Conservation (phyloP, 148 eudicot species). For the Chenopodium quinoa region DNA sequence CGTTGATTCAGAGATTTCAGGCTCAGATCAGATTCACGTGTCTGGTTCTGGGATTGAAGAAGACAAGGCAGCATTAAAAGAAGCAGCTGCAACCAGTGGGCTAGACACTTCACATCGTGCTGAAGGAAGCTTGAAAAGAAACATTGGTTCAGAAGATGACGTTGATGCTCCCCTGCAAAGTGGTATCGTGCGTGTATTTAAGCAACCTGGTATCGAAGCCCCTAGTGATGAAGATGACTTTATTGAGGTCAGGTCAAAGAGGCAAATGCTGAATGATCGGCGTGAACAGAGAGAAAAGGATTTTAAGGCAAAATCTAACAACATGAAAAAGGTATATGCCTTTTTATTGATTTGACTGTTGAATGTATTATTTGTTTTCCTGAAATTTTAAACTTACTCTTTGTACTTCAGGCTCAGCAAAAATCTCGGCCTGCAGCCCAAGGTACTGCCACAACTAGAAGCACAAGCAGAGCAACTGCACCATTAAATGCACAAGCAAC, state of each 20-base stretch:
- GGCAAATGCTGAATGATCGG: slow-evolving; percentile 97
- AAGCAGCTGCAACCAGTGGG: slow-evolving; percentile 28
- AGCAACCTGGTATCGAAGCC: slow-evolving; percentile 90
- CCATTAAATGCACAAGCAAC: slow-evolving; percentile 38
- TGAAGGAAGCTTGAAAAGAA: slow-evolving; percentile 68
- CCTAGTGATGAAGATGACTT: slow-evolving; percentile 97
- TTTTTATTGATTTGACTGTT: background rate
- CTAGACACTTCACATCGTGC: slow-evolving; percentile 32
- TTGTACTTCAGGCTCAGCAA: slow-evolving; percentile 44
- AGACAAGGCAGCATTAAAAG: slow-evolving; percentile 35
- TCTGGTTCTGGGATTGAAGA: slow-evolving; percentile 31
- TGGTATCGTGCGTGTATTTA: slow-evolving; percentile 75
- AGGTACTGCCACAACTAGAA: slow-evolving; percentile 31
- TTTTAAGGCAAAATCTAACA: slow-evolving; percentile 70
- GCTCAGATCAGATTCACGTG: slow-evolving; percentile 39
- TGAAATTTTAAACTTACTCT: slow-evolving; percentile 4
- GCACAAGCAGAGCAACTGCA: slow-evolving; percentile 34
- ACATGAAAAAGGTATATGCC: slow-evolving; percentile 55
- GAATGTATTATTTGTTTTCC: background rate
- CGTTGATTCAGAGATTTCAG: slow-evolving; percentile 34
- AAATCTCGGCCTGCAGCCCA: slow-evolving; percentile 50
- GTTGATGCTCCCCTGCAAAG: slow-evolving; percentile 90
- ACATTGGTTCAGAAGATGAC: slow-evolving; percentile 60
- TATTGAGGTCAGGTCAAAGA: slow-evolving; percentile 94
- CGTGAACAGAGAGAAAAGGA: slow-evolving; percentile 97